These are phyloP conservation scores for Kwoniella sp. DNA, from an alignment of 768 basidiomycete genomes.

Conservation along the genomic window DNA sequence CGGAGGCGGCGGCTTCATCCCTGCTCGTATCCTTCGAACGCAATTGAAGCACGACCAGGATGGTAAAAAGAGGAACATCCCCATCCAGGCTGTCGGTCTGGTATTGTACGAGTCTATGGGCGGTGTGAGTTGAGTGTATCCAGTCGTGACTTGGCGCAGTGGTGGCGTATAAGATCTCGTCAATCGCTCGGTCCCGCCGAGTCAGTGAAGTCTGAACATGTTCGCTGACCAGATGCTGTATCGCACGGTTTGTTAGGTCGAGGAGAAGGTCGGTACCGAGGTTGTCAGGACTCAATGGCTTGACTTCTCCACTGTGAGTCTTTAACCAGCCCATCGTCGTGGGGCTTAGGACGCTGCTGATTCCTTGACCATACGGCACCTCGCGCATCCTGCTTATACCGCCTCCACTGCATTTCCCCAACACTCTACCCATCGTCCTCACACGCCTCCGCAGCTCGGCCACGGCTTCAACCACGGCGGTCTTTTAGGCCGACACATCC, in stretches of 20 bases:
- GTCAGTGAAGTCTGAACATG: too few species aligned
- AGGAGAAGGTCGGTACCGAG: conserved; percentile 60
- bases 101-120: conserved; percentile 90
- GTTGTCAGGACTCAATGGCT: conserved; percentile 97
- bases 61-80: conserved; percentile 69
- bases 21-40: conserved; percentile 81
- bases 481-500: conserved; percentile 74
- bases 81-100: conserved; percentile 94
- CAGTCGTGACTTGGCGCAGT: too few species aligned
- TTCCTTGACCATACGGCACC: not conserved
- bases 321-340: not conserved
- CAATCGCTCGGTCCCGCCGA: too few species aligned
- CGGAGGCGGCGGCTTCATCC: conserved; percentile 78
- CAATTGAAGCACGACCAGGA: conserved; percentile 19
- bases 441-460: conserved; percentile 50
- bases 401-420: too few species aligned
- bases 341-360: not conserved
- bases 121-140: conserved; percentile 69
- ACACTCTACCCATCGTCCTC: conserved; percentile 11
- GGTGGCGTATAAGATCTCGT: too few species aligned
- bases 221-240: not conserved
- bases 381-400: not conserved
- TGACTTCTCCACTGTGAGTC: conserved; percentile 57
- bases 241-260: conserved; percentile 28
- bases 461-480: conserved; percentile 51